Conservation (phyloP, 371 early-diverging fungal genomes). For the Rhizopus stolonifer region DNA sequence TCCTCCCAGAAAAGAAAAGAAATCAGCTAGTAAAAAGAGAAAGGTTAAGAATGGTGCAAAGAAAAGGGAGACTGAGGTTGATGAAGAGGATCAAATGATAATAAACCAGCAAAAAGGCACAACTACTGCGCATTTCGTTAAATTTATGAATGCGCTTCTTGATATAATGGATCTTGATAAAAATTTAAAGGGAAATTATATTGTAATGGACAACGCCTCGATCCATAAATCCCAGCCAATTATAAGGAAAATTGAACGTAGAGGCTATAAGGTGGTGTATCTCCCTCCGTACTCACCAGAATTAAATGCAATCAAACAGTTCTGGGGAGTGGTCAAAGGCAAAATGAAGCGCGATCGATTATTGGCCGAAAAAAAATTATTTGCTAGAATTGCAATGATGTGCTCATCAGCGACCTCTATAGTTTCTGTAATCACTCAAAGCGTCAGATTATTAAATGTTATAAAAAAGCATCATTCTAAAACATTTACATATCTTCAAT, state of each 20-base stretch:
- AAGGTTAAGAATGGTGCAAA: constrained; percentile 3
- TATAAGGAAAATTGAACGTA: no score
- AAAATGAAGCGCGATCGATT: no score
- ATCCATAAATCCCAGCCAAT: no score
- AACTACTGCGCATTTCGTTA: constrained; percentile 16
- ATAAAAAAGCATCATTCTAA: background rate
- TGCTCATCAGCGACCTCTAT: constrained; percentile 7
- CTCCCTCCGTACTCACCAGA: no score
- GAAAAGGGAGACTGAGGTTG: constrained; percentile 8
- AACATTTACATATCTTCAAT: constrained; percentile 5
- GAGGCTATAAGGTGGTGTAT: no score
- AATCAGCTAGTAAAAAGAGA: constrained; percentile 8
- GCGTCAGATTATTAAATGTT: constrained; percentile 7
- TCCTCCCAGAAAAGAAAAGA: constrained; percentile 6
- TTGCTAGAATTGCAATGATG: no score
- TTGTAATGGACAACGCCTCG: no score
- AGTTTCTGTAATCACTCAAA: constrained; percentile 9
- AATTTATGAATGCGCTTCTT: constrained; percentile 14
- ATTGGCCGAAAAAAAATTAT: no score
- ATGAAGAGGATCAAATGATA: constrained; percentile 2
- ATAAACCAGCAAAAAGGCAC: constrained; percentile 9
- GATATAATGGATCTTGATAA: constrained; percentile 11
- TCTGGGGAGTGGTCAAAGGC: no score
- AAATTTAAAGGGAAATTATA: constrained; percentile 7
- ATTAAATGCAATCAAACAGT: no score